phyloP scores from a whole-genome alignment of 768 basidiomycete genomes.

The Sporobolomyces roseus region DNA sequence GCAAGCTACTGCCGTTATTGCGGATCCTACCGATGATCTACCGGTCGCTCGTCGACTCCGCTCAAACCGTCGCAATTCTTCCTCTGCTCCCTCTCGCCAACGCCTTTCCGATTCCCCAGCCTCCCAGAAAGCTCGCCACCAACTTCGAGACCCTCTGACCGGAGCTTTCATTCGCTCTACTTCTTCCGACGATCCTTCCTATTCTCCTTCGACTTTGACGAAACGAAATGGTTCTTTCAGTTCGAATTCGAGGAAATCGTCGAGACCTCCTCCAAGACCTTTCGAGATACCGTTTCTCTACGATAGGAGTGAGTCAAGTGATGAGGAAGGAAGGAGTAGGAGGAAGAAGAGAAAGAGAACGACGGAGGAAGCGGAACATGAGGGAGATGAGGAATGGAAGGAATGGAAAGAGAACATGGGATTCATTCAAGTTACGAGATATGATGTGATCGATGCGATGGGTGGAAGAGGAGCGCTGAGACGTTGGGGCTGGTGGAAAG shows the following conservation, averaged over 20 bases:
- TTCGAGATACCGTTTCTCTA: too few species aligned
- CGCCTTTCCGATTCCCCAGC: too few species aligned
- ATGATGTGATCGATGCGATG: not conserved
- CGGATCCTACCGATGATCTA: too few species aligned
- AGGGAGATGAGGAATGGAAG: not conserved
- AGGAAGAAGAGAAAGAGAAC: too few species aligned
- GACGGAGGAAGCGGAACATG: too few species aligned
- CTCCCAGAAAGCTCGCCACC: not conserved
- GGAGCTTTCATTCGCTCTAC: too few species aligned
- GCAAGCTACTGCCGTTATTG: too few species aligned
- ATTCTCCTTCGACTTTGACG: not conserved
- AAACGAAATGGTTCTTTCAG: not conserved
- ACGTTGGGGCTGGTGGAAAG: constrained; percentile 12
- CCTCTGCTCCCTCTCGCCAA: not conserved
- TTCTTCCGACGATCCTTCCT: not conserved
- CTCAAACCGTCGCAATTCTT: not conserved
- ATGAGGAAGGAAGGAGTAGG: too few species aligned
- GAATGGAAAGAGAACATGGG: not conserved
- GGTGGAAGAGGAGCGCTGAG: constrained; percentile 1
- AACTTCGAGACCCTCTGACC: not conserved
- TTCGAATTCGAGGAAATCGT: not conserved
- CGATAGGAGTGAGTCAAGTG: too few species aligned
- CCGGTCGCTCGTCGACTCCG: too few species aligned
- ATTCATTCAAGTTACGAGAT: not conserved
- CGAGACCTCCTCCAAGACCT: too few species aligned